Conservation (phyloP, 2,329 filamentous ascomycete species). For the Alternaria sp. region DNA sequence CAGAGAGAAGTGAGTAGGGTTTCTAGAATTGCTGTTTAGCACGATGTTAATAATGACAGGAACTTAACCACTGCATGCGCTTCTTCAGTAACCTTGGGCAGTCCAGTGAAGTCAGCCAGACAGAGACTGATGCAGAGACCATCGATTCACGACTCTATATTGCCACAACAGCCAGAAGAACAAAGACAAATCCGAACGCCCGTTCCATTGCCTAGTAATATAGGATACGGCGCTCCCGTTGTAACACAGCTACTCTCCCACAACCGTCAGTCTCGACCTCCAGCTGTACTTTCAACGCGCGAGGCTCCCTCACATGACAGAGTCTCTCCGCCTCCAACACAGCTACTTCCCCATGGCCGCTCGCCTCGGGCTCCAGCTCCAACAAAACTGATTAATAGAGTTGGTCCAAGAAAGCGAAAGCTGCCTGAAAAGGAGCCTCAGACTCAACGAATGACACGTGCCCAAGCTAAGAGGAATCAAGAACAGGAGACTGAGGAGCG, state of each 20-base stretch:
- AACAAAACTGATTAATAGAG: conserved; percentile 15
- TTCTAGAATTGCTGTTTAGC: not conserved
- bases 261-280: not conserved
- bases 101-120: conserved; percentile 25
- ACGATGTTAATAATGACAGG: conserved; percentile 13
- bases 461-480: conserved; percentile 20
- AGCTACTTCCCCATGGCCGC: not conserved
- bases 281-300: not conserved
- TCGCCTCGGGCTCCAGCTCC: not conserved
- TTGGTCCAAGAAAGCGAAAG: conserved; percentile 17
- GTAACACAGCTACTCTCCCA: conserved; percentile 13
- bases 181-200: not conserved
- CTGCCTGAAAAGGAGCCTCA: conserved; percentile 4
- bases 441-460: conserved; percentile 18
- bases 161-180: conserved; percentile 7
- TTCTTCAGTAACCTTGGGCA: conserved; percentile 15
- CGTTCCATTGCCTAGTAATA: not conserved
- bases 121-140: conserved; percentile 30
- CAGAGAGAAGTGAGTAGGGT: conserved; percentile 8
- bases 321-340: conserved; percentile 11
- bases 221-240: not conserved
- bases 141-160: conserved; percentile 30
- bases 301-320: not conserved
- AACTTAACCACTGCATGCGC: conserved; percentile 1
- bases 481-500: conserved; percentile 2